Percentiles rank a stretch among this genome's conserved stretches.
phyloP scores from a whole-genome alignment of 2,329 filamentous ascomycete species.

The Curvularia eragrostidis region DNA sequence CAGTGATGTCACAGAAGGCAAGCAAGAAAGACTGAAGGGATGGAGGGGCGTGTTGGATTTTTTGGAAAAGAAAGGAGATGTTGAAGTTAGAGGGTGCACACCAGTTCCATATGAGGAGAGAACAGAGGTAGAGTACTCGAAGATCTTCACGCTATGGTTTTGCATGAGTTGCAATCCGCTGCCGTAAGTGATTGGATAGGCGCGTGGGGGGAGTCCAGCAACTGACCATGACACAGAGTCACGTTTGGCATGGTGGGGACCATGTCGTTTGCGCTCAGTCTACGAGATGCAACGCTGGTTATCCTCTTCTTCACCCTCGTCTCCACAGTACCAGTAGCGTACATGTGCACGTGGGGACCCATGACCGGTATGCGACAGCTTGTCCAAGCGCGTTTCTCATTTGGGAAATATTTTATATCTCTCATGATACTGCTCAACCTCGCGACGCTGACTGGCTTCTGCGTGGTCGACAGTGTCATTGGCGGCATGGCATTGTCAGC shows the following conservation, averaged over 20 bases:
- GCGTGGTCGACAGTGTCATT: conserved; percentile 66
- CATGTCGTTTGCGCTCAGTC: conserved; percentile 60
- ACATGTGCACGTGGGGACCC: conserved; percentile 64
- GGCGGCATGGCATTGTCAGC: conserved; percentile 59
- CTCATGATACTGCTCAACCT: conserved; percentile 69
- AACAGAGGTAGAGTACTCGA: conserved; percentile 60
- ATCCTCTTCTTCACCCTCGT: conserved; percentile 70
- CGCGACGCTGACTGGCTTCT: conserved; percentile 68
- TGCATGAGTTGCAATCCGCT: conserved; percentile 64
- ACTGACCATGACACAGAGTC: conserved; percentile 50
- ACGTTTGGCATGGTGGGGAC: conserved; percentile 70
- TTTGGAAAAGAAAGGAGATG: conserved; percentile 34
- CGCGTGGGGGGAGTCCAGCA: not conserved
- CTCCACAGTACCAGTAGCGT: conserved; percentile 62
- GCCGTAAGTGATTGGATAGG: conserved; percentile 55
- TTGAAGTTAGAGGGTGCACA: conserved; percentile 56
- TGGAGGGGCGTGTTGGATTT: conserved; percentile 26
- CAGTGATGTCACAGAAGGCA: conserved; percentile 17
- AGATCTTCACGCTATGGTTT: conserved; percentile 68
- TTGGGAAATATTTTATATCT: conserved; percentile 62
- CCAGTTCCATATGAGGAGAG: conserved; percentile 64
- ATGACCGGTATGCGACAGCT: conserved; percentile 71
- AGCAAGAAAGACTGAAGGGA: conserved; percentile 21
- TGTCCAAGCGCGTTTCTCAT: conserved; percentile 69
- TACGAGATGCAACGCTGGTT: conserved; percentile 64